phyloP scores from a whole-genome alignment of 2,329 filamentous ascomycete species.

The Colletotrichum euphorbiae region DNA sequence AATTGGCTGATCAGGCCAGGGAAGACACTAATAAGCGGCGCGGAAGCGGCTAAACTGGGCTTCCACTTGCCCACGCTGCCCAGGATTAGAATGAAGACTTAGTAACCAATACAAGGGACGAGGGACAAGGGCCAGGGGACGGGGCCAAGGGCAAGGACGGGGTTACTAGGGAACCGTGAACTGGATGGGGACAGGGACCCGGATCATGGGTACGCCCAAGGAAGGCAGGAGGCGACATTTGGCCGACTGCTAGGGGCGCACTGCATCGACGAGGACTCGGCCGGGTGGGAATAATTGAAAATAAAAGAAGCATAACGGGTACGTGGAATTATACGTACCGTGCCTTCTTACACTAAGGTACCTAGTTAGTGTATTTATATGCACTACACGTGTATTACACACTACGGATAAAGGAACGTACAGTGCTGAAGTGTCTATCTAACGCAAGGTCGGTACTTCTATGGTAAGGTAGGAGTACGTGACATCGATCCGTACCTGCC shows the following conservation, averaged over 20 bases:
- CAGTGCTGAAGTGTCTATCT: no score
- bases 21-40: conserved; percentile 13
- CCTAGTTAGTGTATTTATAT: no score
- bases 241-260: conserved; percentile 12
- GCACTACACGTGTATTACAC: no score
- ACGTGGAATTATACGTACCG: background rate
- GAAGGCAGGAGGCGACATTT: conserved; percentile 32
- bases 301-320: background rate
- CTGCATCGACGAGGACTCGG: background rate
- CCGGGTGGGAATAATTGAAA: conserved; percentile 1
- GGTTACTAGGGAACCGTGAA: conserved; percentile 2
- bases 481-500: no score
- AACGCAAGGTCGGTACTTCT: no score
- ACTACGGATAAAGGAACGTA: no score
- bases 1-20: conserved; percentile 11
- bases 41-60: conserved; percentile 34
- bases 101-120: no score
- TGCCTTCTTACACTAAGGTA: no score
- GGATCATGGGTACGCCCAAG: conserved; percentile 33
- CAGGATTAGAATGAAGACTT: conserved; percentile 13
- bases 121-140: background rate
- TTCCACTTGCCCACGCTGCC: conserved; percentile 7
- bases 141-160: conserved; percentile 8
- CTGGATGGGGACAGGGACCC: conserved; percentile 27
- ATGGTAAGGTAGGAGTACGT: no score